A percentile compares a stretch with the other conserved stretches of the same genome.
Conservation (phyloP, 164 flowering plant species). For the Berberis thunbergii region DNA sequence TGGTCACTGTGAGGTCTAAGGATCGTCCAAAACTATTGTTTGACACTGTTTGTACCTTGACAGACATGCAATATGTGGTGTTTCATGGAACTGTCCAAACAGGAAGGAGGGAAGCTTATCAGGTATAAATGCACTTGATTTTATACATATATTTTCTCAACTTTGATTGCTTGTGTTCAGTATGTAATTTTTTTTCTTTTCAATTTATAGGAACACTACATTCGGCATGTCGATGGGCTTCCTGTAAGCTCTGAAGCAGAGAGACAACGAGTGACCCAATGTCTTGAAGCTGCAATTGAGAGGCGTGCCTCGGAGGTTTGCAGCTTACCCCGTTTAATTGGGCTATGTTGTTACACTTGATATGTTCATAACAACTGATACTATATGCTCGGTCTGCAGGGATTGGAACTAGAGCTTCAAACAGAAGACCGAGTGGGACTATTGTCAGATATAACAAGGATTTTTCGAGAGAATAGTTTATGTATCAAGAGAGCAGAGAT, state of each 20-base stretch:
- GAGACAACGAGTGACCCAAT: constrained; percentile 32
- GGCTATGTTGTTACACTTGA: neutral
- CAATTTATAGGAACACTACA: constrained; percentile 35
- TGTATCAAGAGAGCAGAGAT: constrained; percentile 70
- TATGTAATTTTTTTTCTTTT: constrained; percentile 1
- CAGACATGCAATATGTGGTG: constrained; percentile 54
- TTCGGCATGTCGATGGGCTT: constrained; percentile 43
- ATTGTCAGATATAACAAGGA: constrained; percentile 69
- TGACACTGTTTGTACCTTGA: constrained; percentile 37
- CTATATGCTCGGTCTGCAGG: constrained; percentile 33
- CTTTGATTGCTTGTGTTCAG: neutral
- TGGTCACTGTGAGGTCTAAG: constrained; percentile 26
- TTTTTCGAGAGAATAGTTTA: constrained; percentile 79
- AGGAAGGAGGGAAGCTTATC: constrained; percentile 33
- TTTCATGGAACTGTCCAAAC: constrained; percentile 40
- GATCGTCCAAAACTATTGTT: constrained; percentile 47
- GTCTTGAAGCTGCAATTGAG: constrained; percentile 47
- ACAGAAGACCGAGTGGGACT: constrained; percentile 52
- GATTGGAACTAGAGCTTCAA: constrained; percentile 62
- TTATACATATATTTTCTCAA: no score
- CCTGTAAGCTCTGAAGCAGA: constrained; percentile 51
- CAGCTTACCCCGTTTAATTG: neutral
- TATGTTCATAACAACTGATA: neutral
- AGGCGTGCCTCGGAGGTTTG: constrained; percentile 44
- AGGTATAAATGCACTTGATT: constrained; percentile 17